Evolutionary conservation across 2,329 filamentous ascomycete species (phyloP).

Genomic region (Cercospora sesami): DNA sequence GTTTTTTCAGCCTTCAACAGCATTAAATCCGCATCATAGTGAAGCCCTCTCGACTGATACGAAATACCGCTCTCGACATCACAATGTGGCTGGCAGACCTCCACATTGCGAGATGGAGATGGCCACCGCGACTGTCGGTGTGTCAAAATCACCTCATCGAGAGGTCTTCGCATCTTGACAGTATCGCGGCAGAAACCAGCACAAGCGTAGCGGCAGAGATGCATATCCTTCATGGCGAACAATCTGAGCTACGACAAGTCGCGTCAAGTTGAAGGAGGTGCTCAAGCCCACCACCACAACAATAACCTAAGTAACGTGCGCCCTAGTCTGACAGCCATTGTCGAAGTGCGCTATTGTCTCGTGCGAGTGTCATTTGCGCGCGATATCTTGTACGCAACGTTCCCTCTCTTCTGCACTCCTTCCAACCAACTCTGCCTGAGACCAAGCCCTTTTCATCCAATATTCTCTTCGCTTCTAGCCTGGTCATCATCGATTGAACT

Average conservation of each 20-base stretch:
- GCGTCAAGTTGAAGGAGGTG: background rate
- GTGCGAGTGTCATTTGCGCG: background rate
- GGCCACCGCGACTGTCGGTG: background rate
- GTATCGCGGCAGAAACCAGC: background rate
- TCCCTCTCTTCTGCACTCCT: background rate
- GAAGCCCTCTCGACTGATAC: background rate
- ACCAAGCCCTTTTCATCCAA: background rate
- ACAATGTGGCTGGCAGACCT: background rate
- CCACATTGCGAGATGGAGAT: background rate
- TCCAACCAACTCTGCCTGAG: background rate
- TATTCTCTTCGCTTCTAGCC: background rate
- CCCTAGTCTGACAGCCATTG: background rate
- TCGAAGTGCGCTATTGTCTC: background rate
- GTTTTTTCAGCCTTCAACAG: background rate
- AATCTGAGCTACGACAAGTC: background rate
- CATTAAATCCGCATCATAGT: background rate
- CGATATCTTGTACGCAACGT: background rate
- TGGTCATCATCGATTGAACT: background rate
- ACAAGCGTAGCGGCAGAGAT: background rate
- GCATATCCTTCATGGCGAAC: background rate
- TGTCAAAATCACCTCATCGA: background rate
- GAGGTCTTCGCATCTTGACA: background rate
- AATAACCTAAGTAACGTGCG: background rate
- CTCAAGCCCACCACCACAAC: background rate
- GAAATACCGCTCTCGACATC: background rate